Percentiles rank a stretch among this genome's conserved stretches.
These are phyloP conservation scores for Holtermannia corniformis DNA, from an alignment of 768 basidiomycete species.

Conservation along the genomic window DNA sequence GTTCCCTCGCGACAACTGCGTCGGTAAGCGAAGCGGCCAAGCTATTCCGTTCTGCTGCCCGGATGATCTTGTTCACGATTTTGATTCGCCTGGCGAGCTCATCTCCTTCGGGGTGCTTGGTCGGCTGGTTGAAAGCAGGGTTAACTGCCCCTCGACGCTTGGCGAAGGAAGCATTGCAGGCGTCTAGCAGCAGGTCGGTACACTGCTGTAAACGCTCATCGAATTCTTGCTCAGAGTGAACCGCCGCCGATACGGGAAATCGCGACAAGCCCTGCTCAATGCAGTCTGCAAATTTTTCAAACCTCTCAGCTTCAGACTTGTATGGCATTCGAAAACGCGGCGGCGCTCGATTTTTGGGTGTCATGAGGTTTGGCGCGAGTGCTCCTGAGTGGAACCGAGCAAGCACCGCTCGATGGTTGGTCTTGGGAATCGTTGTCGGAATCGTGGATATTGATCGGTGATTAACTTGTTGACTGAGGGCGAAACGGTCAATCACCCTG, in stretches of 20 bases:
- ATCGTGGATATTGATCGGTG: neutral
- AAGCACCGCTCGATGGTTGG: conserved; percentile 3
- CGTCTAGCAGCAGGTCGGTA: neutral
- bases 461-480: neutral
- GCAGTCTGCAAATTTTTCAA: neutral
- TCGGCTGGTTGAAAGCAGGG: too few species aligned
- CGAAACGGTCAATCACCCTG: conserved; percentile 4
- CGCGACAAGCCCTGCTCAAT: neutral
- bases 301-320: neutral
- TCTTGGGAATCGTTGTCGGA: neutral
- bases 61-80: too few species aligned
- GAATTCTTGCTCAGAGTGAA: conserved; percentile 1
- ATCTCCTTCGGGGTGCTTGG: too few species aligned
- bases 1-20: neutral
- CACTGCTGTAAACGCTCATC: too few species aligned
- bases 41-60: too few species aligned
- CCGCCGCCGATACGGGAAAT: neutral
- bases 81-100: too few species aligned
- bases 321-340: neutral
- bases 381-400: neutral
- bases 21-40: too few species aligned
- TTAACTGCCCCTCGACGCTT: too few species aligned
- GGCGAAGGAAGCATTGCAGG: too few species aligned
- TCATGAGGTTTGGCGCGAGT: neutral
- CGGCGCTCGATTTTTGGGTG: neutral